Percentiles rank a stretch among this genome's conserved stretches.
These are phyloP conservation scores for Kwoniella bestiolae DNA, from an alignment of 768 basidiomycete genomes.

Conservation along the genomic window DNA sequence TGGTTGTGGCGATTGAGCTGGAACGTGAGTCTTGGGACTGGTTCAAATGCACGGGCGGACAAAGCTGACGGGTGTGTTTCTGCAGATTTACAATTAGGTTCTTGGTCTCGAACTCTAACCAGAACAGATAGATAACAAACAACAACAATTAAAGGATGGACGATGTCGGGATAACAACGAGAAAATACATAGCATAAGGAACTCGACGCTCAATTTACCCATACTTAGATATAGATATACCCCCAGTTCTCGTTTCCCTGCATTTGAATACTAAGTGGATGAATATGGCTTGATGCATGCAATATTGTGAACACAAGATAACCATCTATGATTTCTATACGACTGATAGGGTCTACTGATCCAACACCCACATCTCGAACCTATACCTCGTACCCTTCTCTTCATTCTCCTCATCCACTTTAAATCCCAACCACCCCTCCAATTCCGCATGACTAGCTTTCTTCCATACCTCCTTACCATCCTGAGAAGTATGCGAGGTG, in stretches of 20 bases:
- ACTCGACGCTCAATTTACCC: too few relatives aligned
- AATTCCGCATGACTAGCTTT: constrained; percentile 68
- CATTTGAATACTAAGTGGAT: background rate
- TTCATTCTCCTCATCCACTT: constrained; percentile 74
- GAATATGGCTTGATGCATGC: background rate
- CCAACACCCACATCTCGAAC: constrained; percentile 88
- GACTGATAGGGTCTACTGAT: background rate
- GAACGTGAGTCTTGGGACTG: constrained; percentile 56
- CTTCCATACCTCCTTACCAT: constrained; percentile 61
- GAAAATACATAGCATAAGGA: too few relatives aligned
- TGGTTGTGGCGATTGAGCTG: constrained; percentile 73
- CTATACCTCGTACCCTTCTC: constrained; percentile 85
- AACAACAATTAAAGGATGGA: background rate
- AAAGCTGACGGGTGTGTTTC: background rate
- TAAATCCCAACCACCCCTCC: constrained; percentile 76
- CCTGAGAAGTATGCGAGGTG: constrained; percentile 16
- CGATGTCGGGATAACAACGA: background rate
- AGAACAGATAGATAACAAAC: background rate
- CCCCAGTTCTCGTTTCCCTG: background rate
- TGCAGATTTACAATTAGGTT: constrained; percentile 20
- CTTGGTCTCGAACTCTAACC: too few relatives aligned
- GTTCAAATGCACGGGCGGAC: too few relatives aligned
- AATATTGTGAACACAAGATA: too few relatives aligned
- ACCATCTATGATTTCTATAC: background rate
- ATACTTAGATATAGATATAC: background rate